Conservation (phyloP, 2,329 filamentous ascomycete genomes). For the Dryadomyces quercus-mongolicae region DNA sequence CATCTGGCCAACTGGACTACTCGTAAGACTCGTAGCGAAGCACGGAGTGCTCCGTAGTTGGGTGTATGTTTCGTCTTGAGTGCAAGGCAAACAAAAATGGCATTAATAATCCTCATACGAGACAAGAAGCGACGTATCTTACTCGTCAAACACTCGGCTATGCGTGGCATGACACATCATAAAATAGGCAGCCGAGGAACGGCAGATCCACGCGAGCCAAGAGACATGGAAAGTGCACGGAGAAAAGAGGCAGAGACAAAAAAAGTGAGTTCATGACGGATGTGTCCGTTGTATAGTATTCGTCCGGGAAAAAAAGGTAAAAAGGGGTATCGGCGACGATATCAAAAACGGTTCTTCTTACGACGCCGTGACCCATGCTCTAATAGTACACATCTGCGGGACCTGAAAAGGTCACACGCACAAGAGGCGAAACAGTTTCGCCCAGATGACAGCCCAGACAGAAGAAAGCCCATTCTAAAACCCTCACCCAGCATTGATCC, state of each 20-base stretch:
- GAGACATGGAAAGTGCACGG: no score
- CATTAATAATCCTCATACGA: neutral
- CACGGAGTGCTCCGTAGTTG: no score
- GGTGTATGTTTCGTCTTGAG: no score
- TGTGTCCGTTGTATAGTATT: neutral
- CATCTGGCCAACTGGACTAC: no score
- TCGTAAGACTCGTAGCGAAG: no score
- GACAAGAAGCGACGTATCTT: neutral
- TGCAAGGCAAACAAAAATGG: neutral
- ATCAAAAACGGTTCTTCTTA: slow-evolving; percentile 1
- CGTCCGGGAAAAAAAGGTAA: neutral
- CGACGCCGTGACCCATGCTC: slow-evolving; percentile 11
- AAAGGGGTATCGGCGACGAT: slow-evolving; percentile 8
- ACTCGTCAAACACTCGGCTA: no score
- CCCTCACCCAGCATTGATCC: neutral
- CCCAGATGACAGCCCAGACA: neutral
- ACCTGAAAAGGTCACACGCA: neutral
- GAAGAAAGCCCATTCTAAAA: neutral
- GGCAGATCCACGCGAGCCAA: no score
- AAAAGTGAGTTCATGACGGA: no score
- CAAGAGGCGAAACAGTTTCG: neutral
- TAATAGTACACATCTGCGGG: slow-evolving; percentile 1
- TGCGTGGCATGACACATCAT: no score
- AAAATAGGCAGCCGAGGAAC: no score
- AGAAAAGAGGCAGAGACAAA: no score